Evolutionary conservation across 345 rosid species (phyloP).

Genomic region (Eucalyptus erythrocorys): DNA sequence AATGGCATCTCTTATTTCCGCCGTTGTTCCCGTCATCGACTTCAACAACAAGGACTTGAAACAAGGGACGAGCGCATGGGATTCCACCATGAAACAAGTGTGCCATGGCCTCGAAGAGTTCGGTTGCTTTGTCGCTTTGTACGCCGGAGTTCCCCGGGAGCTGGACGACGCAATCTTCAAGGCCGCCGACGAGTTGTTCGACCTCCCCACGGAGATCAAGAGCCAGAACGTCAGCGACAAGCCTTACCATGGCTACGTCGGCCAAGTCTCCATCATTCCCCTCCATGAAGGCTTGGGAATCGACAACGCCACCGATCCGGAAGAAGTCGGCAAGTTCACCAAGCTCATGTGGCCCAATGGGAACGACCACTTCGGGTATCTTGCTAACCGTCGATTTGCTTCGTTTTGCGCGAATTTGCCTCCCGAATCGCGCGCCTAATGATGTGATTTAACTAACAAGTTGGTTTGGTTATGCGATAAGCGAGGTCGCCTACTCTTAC

Average conservation of each 20-base stretch:
- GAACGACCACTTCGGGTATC: slow-evolving; percentile 14
- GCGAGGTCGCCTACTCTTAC: slow-evolving; percentile 3
- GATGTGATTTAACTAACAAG: background rate
- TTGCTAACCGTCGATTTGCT: background rate
- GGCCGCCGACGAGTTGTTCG: slow-evolving; percentile 10
- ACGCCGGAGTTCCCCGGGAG: background rate
- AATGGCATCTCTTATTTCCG: slow-evolving; percentile 15
- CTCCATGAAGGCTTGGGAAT: slow-evolving; percentile 26
- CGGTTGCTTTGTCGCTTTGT: slow-evolving; percentile 28
- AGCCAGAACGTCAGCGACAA: slow-evolving; percentile 5
- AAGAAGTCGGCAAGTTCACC: background rate
- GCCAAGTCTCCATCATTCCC: slow-evolving; percentile 10
- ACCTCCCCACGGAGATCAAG: slow-evolving; percentile 15
- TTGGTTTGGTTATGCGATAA: background rate
- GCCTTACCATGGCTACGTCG: slow-evolving; percentile 31
- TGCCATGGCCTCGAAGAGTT: slow-evolving; percentile 15
- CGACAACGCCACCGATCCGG: slow-evolving; percentile 3
- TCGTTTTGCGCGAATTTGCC: background rate
- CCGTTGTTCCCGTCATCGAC: slow-evolving; percentile 15
- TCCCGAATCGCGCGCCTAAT: background rate
- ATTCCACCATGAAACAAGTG: background rate
- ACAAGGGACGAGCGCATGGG: slow-evolving; percentile 10
- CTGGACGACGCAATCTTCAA: background rate
- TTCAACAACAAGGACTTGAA: background rate
- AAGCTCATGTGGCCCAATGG: slow-evolving; percentile 25